Conservation (phyloP, 1,139 yeast species). For the Diutina sp. region DNA sequence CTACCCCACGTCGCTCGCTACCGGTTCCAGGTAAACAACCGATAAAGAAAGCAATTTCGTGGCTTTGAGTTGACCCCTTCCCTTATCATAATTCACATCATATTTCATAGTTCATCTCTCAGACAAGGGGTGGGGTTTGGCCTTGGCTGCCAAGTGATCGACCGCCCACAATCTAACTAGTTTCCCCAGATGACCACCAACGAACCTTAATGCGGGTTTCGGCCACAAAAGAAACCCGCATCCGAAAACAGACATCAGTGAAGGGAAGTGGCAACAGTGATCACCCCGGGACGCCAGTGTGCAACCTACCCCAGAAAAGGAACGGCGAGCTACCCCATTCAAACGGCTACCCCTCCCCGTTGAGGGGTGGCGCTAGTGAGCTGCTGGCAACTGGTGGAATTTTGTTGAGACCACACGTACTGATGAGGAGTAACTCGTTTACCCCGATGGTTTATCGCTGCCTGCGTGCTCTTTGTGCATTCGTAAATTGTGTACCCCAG, state of each 20-base stretch:
- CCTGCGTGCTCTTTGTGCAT: no score
- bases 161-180: background rate
- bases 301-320: background rate
- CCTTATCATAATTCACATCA: background rate
- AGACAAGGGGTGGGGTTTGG: background rate
- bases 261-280: background rate
- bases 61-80: background rate
- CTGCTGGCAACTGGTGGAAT: background rate
- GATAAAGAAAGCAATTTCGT: background rate
- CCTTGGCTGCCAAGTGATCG: background rate
- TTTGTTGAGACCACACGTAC: no score
- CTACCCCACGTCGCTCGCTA: background rate
- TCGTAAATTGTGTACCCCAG: no score
- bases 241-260: background rate
- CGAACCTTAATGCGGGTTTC: background rate
- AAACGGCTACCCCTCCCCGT: background rate
- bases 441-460: no score
- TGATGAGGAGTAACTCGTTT: no score
- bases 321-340: background rate
- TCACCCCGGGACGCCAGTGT: background rate
- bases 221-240: background rate
- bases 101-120: background rate
- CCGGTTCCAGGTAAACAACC: background rate
- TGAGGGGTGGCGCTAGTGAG: background rate
- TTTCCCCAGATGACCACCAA: no score